phyloP scores from a whole-genome alignment of 1,284 basidiomycete species.

The Ganoderma sinense region DNA sequence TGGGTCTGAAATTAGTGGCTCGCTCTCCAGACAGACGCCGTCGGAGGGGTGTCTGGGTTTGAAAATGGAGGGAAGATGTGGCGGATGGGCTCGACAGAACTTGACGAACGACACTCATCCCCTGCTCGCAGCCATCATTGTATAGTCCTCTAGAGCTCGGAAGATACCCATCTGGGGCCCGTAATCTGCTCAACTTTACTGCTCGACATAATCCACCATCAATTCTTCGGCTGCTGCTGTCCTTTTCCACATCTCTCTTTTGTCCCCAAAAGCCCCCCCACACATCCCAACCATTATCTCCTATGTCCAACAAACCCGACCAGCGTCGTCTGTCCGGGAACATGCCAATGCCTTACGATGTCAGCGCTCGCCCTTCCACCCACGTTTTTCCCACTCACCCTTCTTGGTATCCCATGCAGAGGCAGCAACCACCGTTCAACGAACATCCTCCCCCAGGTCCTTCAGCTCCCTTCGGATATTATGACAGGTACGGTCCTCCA shows the following conservation, averaged over 20 bases:
- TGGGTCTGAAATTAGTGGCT: not conserved
- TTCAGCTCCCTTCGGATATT: slow-evolving; percentile 50
- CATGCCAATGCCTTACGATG: slow-evolving; percentile 26
- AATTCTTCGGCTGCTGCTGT: slow-evolving; percentile 8
- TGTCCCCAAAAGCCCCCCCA: slow-evolving; percentile 19
- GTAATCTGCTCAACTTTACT: slow-evolving; percentile 25
- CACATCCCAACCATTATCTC: slow-evolving; percentile 14
- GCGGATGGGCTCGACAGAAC: slow-evolving; percentile 20
- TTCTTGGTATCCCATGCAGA: slow-evolving; percentile 27
- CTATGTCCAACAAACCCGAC: slow-evolving; percentile 26
- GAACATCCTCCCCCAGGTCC: slow-evolving; percentile 46
- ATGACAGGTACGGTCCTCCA: slow-evolving; percentile 56
- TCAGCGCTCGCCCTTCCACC: slow-evolving; percentile 23
- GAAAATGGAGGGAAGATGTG: not conserved
- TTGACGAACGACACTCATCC: slow-evolving; percentile 27
- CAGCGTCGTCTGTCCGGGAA: slow-evolving; percentile 26
- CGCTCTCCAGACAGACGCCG: not conserved
- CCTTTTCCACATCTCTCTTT: slow-evolving; percentile 19
- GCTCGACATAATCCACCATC: slow-evolving; percentile 24
- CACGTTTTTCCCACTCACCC: slow-evolving; percentile 26
- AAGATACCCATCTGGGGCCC: slow-evolving; percentile 28
- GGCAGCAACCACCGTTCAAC: slow-evolving; percentile 24
- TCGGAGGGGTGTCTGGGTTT: not conserved
- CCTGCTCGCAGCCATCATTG: slow-evolving; percentile 22
- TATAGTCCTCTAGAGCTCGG: slow-evolving; percentile 26